phyloP scores from a whole-genome alignment of 306 rosid species.

The Oemleria cerasiformis region DNA sequence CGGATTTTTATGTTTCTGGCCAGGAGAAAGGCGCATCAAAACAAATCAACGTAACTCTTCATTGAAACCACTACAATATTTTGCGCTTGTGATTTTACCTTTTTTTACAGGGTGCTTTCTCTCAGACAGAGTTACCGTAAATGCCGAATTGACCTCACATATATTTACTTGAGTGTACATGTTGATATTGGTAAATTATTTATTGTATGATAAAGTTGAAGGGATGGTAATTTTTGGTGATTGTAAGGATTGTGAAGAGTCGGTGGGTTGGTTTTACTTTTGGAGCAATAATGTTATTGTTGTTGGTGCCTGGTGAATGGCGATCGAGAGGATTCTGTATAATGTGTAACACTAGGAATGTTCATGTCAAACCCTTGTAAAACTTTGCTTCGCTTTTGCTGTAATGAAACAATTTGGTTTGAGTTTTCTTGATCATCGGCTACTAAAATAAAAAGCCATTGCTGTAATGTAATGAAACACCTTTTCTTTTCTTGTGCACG shows the following conservation, averaged over 20 bases:
- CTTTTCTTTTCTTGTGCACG: too few relatives aligned
- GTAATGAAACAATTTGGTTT: conserved; percentile 33
- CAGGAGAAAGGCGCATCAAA: conserved; percentile 50
- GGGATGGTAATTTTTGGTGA: conserved; percentile 34
- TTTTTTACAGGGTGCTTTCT: conserved; percentile 25
- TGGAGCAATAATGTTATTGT: conserved; percentile 25
- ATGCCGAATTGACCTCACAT: conserved; percentile 14
- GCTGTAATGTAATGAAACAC: too few relatives aligned
- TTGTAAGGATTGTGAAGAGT: conserved; percentile 32
- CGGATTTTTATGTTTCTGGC: conserved; percentile 88
- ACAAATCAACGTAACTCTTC: conserved; percentile 43
- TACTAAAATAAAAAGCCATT: background rate
- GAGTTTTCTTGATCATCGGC: background rate
- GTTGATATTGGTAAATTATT: conserved; percentile 41
- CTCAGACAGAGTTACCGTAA: conserved; percentile 24
- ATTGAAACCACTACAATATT: conserved; percentile 17
- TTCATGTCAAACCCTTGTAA: conserved; percentile 35
- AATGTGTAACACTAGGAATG: conserved; percentile 41
- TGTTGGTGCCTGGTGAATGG: conserved; percentile 33
- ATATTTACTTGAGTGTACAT: conserved; percentile 37
- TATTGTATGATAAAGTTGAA: conserved; percentile 41
- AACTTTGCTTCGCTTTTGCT: conserved; percentile 34
- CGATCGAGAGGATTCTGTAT: conserved; percentile 35
- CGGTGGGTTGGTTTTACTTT: conserved; percentile 24
- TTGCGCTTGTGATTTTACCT: conserved; percentile 31